Conservation (phyloP, 306 rosid genomes). For the Acacia acuminata region DNA sequence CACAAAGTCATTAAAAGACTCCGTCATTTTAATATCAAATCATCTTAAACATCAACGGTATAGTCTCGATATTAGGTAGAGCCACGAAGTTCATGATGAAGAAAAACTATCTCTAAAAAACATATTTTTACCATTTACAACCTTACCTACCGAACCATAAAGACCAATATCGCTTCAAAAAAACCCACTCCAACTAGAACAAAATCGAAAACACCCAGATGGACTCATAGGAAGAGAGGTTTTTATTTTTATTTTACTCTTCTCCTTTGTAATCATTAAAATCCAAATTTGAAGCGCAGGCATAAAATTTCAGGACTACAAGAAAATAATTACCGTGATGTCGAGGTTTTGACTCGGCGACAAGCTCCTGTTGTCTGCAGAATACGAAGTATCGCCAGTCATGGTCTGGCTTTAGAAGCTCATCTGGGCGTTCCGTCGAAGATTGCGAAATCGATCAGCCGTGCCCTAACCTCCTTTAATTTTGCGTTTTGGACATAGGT, state of each 20-base stretch:
- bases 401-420: conserved; percentile 28
- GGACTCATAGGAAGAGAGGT: neutral
- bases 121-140: neutral
- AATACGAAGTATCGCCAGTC: conserved; percentile 32
- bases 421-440: conserved; percentile 19
- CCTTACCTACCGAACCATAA: neutral
- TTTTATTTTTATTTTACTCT: neutral
- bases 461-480: neutral
- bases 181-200: neutral
- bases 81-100: conserved; percentile 6
- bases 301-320: neutral
- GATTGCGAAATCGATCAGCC: conserved; percentile 7
- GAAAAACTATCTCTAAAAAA: neutral
- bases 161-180: neutral
- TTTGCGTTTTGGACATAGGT: neutral
- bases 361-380: conserved; percentile 31
- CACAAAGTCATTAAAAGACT: neutral
- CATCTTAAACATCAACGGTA: conserved; percentile 1
- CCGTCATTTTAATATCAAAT: neutral
- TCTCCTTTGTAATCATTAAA: neutral
- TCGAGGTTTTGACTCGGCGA: conserved; percentile 35
- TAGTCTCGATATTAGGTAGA: neutral
- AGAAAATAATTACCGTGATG: conserved; percentile 36
- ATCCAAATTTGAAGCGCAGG: neutral
- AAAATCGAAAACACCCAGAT: neutral